A percentile compares a stretch with the other conserved stretches of the same genome.
Conservation (phyloP, 78 protist genomes). For the Dictyostelium discoideum region DNA sequence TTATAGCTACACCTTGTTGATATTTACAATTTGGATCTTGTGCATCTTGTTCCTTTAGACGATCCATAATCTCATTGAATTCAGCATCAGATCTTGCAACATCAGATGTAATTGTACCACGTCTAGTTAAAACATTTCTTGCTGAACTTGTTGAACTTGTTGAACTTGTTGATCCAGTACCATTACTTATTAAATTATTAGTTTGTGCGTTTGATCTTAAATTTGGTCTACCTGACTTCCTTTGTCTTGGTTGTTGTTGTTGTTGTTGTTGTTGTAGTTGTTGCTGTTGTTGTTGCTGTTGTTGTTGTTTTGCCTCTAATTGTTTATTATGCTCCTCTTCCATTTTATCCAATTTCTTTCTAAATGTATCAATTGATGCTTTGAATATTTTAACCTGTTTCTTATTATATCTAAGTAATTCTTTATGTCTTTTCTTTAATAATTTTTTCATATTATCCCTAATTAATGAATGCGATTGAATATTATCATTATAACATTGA, state of each 20-base stretch:
- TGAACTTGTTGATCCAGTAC: not conserved
- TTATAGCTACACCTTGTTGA: not conserved
- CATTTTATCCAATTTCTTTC: constrained; percentile 11
- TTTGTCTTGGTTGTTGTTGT: not conserved
- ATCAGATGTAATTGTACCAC: constrained; percentile 16
- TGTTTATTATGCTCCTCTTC: constrained; percentile 19
- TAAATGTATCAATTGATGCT: constrained; percentile 17
- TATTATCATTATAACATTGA: constrained; percentile 20
- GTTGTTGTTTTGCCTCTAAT: not conserved
- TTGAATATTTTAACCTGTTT: constrained; percentile 16
- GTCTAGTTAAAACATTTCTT: constrained; percentile 15
- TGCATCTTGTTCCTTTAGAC: constrained; percentile 26
- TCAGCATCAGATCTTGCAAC: constrained; percentile 37
- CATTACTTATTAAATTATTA: not conserved
- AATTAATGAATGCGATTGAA: not conserved
- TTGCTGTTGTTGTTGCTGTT: not conserved
- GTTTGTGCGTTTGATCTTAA: not conserved
- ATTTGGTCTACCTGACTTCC: not conserved
- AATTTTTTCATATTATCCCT: not conserved
- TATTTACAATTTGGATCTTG: constrained; percentile 32
- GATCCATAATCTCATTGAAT: constrained; percentile 34
- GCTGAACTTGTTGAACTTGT: not conserved
- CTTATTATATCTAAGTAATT: not conserved
- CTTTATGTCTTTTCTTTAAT: not conserved
- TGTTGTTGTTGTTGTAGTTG: not conserved